Base-by-base conservation (phyloP, 208 protist species). In the Strigomonas galati region DNA sequence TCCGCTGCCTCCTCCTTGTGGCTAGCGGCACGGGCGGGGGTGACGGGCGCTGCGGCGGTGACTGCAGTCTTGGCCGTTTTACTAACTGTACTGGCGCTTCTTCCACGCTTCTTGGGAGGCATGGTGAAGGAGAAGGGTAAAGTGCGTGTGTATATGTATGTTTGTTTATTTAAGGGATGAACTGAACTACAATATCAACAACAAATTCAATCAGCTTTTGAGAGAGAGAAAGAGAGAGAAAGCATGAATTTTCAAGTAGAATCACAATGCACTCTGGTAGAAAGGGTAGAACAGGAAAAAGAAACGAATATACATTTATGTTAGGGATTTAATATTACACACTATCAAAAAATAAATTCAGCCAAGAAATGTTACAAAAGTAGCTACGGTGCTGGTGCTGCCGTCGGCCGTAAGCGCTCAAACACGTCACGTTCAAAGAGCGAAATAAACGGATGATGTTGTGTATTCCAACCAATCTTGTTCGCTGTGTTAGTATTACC, bases 401-500 rank as follows among this genome's bases (percentile, higher is more conserved):
- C n/a, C n/a, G n/a, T n/a, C n/a, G n/a, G n/a, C n/a, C 61, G 61
- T 56, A 92, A 63, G 26, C 71, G 70, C 67, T 85, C 79, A 46
- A 93, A 54, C 37, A 79, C 30, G 14, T 85, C 76, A n/a, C 81
- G 77, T 17, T 72, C 63, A 61, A 94, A 84, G 30, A 94, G 74
- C 7, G 85, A 69, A n/a, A 87, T 72, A 62, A 87, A 85, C 44
- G 69, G 74, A 61, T 95, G 89, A 43, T 81, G 80, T 65, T 84
- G 78, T 14, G 78, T 84, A 51, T 94, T 94, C 84, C 85, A 94
- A 17, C 56, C 46, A 19, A 92, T 73, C 43, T 80, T 40, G 23
- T 58, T 58, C 32, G 32, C 9, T 12, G 32, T 37, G 9, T 9
- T 37, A 37, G 32, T 37, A 37, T 9, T 37, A 37, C 49, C 9